Evolutionary conservation across 768 basidiomycete genomes (phyloP), one percentile per base, ranked within the genome.

Genomic region (Neoboletus brunneissimus): DNA sequence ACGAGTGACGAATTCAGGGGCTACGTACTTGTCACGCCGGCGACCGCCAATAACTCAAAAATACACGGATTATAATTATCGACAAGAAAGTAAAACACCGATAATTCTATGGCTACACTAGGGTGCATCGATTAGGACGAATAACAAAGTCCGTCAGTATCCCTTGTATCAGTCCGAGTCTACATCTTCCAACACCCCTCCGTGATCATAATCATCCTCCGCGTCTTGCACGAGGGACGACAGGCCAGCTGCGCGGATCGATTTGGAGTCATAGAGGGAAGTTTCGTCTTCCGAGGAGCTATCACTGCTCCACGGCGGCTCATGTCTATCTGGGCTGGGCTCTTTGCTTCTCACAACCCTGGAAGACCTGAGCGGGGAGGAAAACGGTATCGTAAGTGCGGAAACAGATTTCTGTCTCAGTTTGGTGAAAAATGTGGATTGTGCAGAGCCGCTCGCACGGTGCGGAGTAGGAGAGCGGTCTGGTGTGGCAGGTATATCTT

Each of bases 271-370:
- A 41, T 61, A 54, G 15, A 60, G 43, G 4, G 62, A 54, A 13
- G 67, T 48, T 42, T 72, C 75, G 48, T 67, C 79, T 34, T 81
- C 83, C 16, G 81, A 81, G 12, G 83, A 85, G 52, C 79, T 84
- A 63, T 85, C 83, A 50, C 81, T 86, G 60, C 83, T 83, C 82
- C 84, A 85, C 2, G 66, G 65, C 42, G 70, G 68, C 45, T 77
- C 79, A 18, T 67, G 62, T 51, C 60, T 65, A 52, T 57, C 62
- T n/a, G 72, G 58, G 54, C 70, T 71, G 5, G 67, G 58, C 15
- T 73, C 66, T 38, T 61, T 65, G 43, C 64, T 58, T 37, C 53
- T 55, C 27, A 56, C 56, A 40, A 66, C 69, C 52, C 32, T 59
- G 29, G 62, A 41, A 48, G 67, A 51, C 58, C 45, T 65, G 40